Evolutionary conservation across 139 green algal species (phyloP).

Genomic region (Diplosphaera chodatii): DNA sequence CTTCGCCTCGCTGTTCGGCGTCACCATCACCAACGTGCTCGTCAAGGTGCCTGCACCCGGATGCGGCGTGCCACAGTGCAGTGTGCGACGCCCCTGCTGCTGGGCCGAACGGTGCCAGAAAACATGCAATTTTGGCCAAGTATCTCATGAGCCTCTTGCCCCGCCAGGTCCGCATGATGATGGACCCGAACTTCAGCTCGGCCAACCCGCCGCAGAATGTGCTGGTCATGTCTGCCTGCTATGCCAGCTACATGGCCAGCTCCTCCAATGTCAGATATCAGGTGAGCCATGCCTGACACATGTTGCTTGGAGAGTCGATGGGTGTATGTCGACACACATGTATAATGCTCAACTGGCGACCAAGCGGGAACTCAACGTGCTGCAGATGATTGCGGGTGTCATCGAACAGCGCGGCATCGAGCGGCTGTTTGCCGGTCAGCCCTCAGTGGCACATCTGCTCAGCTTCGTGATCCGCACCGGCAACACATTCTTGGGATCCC

Average conservation of each 20-base stretch:
- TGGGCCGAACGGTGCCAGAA: too few species aligned
- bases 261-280: constrained; percentile 79
- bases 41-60: too few species aligned
- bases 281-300: constrained; percentile 3
- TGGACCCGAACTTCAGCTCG: constrained; percentile 6
- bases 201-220: constrained; percentile 54
- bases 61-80: too few species aligned
- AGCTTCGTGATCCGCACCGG: constrained; percentile 69
- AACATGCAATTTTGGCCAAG: too few species aligned
- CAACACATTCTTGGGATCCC: constrained; percentile 81
- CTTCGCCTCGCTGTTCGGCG: constrained; percentile 67
- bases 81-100: too few species aligned
- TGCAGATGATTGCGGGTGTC: constrained; percentile 81
- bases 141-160: too few species aligned
- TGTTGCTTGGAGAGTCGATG: too few species aligned
- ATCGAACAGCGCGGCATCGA: constrained; percentile 90
- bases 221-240: constrained; percentile 62
- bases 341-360: too few species aligned
- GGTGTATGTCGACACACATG: too few species aligned
- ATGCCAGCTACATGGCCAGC: constrained; percentile 90
- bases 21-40: constrained; percentile 82
- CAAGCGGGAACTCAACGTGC: too few species aligned
- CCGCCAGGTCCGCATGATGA: neutral
- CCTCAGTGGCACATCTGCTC: constrained; percentile 53
- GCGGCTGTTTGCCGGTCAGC: constrained; percentile 54